Percentiles rank a stretch among this genome's conserved stretches.
Evolutionary conservation across 2,329 filamentous ascomycete species (phyloP).

Genomic region (Aspergillus candidus): DNA sequence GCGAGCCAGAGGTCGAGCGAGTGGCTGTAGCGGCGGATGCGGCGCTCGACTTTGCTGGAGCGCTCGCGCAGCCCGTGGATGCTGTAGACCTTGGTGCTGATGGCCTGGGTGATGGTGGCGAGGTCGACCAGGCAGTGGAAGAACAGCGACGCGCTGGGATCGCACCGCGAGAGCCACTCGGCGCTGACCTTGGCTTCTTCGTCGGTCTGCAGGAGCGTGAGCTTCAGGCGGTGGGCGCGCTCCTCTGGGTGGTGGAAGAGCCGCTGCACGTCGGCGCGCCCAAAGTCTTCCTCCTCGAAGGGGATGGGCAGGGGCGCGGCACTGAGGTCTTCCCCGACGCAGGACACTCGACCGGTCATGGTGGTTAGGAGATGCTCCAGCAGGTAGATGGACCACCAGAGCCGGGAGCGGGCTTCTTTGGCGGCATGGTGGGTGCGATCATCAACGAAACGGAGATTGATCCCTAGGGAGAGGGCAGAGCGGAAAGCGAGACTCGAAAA

Average conservation of each 20-base stretch:
- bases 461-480: conserved; percentile 35
- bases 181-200: conserved; percentile 7
- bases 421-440: conserved; percentile 28
- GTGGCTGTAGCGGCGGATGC: conserved; percentile 26
- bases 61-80: conserved; percentile 30
- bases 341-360: conserved; percentile 38
- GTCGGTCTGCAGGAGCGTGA: conserved; percentile 23
- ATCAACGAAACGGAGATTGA: conserved; percentile 38
- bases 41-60: conserved; percentile 26
- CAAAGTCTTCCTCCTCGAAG: conserved; percentile 32
- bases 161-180: conserved; percentile 18
- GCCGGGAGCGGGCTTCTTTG: conserved; percentile 36
- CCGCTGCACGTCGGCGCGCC: conserved; percentile 17
- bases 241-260: conserved; percentile 19
- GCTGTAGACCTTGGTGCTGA: conserved; percentile 36
- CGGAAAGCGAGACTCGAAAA: conserved; percentile 36
- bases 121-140: conserved; percentile 36
- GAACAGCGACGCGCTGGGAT: conserved; percentile 30
- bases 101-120: conserved; percentile 30
- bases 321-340: conserved; percentile 34
- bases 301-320: conserved; percentile 34
- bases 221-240: conserved; percentile 19
- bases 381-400: conserved; percentile 41
- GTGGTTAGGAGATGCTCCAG: conserved; percentile 38
- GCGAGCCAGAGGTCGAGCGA: conserved; percentile 32